Conservation (phyloP, 2,329 filamentous ascomycete species). For the Xylariomycetidae sp. region DNA sequence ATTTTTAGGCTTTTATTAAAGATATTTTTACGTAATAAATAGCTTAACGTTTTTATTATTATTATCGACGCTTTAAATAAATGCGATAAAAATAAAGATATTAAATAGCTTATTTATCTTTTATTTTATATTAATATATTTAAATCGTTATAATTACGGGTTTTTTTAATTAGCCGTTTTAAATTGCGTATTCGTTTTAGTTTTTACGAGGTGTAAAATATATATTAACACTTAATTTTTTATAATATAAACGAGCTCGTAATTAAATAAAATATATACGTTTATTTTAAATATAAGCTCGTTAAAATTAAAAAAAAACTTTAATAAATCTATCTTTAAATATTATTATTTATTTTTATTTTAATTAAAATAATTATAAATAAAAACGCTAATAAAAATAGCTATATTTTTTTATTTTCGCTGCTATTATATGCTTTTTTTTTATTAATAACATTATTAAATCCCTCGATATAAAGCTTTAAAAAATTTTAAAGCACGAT, state of each 20-base stretch:
- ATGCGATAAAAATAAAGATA: constrained; percentile 27
- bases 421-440: constrained; percentile 24
- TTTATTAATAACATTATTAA: constrained; percentile 5
- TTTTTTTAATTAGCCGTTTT: constrained; percentile 40
- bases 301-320: constrained; percentile 20
- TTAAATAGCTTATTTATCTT: constrained; percentile 25
- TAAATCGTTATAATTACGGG: constrained; percentile 16
- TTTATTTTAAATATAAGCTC: constrained; percentile 29
- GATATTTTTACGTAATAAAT: background rate
- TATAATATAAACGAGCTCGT: constrained; percentile 27
- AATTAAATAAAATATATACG: constrained; percentile 32
- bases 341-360: constrained; percentile 8
- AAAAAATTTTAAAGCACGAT: constrained; percentile 4
- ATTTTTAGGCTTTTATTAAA: constrained; percentile 28
- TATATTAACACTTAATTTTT: constrained; percentile 28
- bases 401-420: constrained; percentile 27
- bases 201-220: constrained; percentile 25
- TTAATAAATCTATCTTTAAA: constrained; percentile 8
- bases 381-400: constrained; percentile 10
- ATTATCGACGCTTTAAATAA: constrained; percentile 33
- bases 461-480: constrained; percentile 2
- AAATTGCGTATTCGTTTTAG: constrained; percentile 33
- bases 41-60: constrained; percentile 14
- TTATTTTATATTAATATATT: constrained; percentile 13
- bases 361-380: constrained; percentile 24